Evolutionary conservation across 2,329 filamentous ascomycete species (phyloP), one percentile per base, ranked within the genome.

Genomic region (Aspergillus sp.): DNA sequence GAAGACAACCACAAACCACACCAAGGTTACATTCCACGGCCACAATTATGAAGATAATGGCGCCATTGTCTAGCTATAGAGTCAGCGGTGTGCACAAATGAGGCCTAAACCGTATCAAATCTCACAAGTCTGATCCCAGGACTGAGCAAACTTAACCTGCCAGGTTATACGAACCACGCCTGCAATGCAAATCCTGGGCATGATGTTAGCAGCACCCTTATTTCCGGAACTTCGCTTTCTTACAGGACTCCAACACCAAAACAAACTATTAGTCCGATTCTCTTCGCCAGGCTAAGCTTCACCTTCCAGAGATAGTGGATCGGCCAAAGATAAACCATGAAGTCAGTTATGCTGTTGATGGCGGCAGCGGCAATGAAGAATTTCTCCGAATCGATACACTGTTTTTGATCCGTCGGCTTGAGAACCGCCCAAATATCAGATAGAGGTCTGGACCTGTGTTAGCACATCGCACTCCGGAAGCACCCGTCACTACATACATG

Each of bases 161-260:
- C 46, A 56, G 17, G 54, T 56, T 15, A 56, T 56, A n/a, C 47
- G 54, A 33, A 56, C 6, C 11, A 56, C 19, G 3, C 46, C 54
- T 24, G 54, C 54, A 15, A 56, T 51, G 30, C 54, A 56, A 17
- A 56, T 56, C 20, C 47, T 56, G n/a, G 22, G 15, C 4, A 8
- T 42, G 27, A 6, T 33, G 24, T 50, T n/a, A 55, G 46, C 45
- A 37, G n/a, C 7, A 2, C 27, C 15, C 20, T 12, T 17, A 24
- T 30, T 42, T n/a, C 13, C 4, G 19, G 11, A 11, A 22, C 5
- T 22, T 7, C 12, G 11, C 13, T 39, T 4, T 11, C 47, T 27
- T 45, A 56, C 54, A 56, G 44, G 30, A 56, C 54, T 13, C 54
- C 54, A 34, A 56, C 47, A 12, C 46, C 54, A 27, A 56, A 56